These are phyloP conservation scores for Candolleomyces efflorescens DNA, from an alignment of 768 basidiomycete genomes.

Conservation along the genomic window DNA sequence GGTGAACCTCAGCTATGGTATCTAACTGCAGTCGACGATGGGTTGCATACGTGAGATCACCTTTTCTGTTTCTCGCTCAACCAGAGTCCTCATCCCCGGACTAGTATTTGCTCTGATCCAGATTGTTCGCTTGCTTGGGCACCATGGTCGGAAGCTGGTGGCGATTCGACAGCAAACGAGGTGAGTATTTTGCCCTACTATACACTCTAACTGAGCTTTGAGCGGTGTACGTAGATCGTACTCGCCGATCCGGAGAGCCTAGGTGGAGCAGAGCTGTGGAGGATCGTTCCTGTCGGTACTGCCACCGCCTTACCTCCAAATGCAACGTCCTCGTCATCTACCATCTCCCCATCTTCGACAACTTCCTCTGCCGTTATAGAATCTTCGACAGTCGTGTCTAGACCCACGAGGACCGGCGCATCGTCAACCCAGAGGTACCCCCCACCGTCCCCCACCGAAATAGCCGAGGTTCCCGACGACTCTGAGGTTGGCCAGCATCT, in stretches of 20 bases:
- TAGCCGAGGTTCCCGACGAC: too few species aligned
- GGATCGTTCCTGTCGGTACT: neutral
- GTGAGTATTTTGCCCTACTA: neutral
- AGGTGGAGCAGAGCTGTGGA: neutral
- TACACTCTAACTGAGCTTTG: neutral
- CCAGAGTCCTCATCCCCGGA: neutral
- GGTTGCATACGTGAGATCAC: neutral
- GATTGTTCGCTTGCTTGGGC: neutral
- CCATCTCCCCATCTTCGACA: neutral
- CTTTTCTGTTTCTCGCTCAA: neutral
- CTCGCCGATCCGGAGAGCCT: neutral
- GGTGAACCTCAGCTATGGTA: neutral
- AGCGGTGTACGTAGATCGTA: neutral
- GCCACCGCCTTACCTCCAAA: neutral
- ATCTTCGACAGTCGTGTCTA: neutral
- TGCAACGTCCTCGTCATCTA: neutral
- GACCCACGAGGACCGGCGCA: too few species aligned
- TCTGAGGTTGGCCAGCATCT: neutral
- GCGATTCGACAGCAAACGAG: neutral
- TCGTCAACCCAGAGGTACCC: neutral
- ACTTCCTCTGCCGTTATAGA: neutral
- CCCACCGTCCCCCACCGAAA: neutral
- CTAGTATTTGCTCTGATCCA: neutral
- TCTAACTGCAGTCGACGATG: neutral
- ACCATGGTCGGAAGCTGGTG: neutral